phyloP scores from a whole-genome alignment of 805 yeast species.

The Myxozyma nipponensis region DNA sequence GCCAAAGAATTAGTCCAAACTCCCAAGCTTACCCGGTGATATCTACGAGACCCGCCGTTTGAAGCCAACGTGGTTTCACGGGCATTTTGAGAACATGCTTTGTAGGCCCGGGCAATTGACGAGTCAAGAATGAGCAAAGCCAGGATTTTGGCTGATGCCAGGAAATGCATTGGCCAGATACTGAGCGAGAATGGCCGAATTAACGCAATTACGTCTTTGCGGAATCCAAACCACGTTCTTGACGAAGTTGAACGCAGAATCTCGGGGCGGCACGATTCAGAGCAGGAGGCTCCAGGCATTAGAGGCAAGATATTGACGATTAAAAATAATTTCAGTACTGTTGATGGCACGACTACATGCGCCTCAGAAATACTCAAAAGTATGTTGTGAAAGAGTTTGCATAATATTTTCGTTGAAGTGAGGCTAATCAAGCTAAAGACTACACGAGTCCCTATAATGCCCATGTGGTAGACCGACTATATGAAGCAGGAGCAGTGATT shows the following conservation, averaged over 20 bases:
- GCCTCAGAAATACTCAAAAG: slow-evolving; percentile 58
- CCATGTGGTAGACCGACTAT: slow-evolving; percentile 59
- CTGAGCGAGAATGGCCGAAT: slow-evolving; percentile 6
- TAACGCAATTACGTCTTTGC: slow-evolving; percentile 17
- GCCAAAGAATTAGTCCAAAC: too few species aligned
- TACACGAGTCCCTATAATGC: slow-evolving; percentile 80
- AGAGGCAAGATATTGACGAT: slow-evolving; percentile 45
- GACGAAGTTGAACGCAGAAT: background rate
- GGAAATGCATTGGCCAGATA: slow-evolving; percentile 11
- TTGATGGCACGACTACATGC: slow-evolving; percentile 68
- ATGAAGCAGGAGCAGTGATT: slow-evolving; percentile 46
- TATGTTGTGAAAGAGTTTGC: background rate
- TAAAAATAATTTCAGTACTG: slow-evolving; percentile 80
- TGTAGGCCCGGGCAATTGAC: too few species aligned
- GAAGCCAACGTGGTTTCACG: too few species aligned
- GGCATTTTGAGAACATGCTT: too few species aligned
- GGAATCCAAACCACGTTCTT: slow-evolving; percentile 9
- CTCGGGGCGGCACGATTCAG: background rate
- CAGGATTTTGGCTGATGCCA: slow-evolving; percentile 8
- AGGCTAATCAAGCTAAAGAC: slow-evolving; percentile 22
- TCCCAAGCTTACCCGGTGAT: too few species aligned
- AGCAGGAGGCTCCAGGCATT: slow-evolving; percentile 19
- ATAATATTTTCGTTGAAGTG: background rate
- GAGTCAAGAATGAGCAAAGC: background rate
- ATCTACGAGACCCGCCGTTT: too few species aligned